Percentiles rank a stretch among this genome's conserved stretches.
These are phyloP conservation scores for Arabidopsis thaliana DNA, from an alignment of 345 rosid species.

Conservation along the genomic window DNA sequence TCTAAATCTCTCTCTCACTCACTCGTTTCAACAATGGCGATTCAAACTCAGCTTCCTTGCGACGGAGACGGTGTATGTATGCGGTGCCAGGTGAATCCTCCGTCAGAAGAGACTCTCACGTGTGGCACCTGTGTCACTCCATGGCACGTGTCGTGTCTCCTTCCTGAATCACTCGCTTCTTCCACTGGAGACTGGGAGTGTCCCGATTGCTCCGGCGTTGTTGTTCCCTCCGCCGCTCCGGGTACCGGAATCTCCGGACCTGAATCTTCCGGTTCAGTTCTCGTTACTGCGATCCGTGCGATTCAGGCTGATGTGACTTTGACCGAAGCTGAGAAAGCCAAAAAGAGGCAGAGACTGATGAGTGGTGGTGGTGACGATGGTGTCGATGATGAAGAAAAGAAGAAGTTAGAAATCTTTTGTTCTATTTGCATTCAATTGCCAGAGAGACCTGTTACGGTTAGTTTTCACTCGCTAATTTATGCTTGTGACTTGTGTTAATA, in stretches of 20 bases:
- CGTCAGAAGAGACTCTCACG: no score
- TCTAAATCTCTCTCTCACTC: no score
- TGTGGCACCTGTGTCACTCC: no score
- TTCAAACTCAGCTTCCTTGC: no score
- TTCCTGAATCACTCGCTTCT: background rate
- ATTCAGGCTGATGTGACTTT: constrained; percentile 55
- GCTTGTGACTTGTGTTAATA: background rate
- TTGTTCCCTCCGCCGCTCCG: no score
- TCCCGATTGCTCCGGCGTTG: background rate
- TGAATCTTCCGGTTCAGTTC: no score
- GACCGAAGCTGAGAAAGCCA: constrained; percentile 56
- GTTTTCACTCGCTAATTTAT: background rate
- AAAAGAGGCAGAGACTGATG: constrained; percentile 52
- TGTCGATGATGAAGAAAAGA: background rate
- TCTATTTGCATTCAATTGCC: constrained; percentile 64
- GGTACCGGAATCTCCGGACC: no score
- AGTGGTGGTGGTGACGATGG: constrained; percentile 42
- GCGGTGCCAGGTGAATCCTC: no score
- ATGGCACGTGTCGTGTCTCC: background rate
- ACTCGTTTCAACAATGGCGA: no score
- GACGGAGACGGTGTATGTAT: no score
- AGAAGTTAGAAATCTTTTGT: constrained; percentile 30
- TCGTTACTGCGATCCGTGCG: constrained; percentile 33
- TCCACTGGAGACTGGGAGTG: background rate
- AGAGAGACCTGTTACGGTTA: constrained; percentile 54